Conservation (phyloP, 805 yeast genomes). For the Helenozyma baotianmanensis region DNA sequence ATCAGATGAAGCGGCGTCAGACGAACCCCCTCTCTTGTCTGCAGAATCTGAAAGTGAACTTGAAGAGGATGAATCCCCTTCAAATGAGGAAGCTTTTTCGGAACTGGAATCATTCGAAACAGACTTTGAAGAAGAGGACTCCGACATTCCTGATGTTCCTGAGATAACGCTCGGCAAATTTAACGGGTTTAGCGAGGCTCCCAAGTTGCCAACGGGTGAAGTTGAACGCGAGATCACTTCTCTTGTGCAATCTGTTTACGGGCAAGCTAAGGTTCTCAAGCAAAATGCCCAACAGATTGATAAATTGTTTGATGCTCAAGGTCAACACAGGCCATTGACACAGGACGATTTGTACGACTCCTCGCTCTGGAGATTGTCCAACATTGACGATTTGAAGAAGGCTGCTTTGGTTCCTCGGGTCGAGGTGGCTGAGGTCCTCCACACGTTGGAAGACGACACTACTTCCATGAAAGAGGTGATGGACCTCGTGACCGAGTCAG, state of each 20-base stretch:
- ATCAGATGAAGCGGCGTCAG: too few species aligned
- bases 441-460: constrained; percentile 1
- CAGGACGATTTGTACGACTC: constrained; percentile 9
- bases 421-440: constrained; percentile 1
- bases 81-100: too few species aligned
- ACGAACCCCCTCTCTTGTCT: too few species aligned
- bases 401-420: constrained; percentile 1
- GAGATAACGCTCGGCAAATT: constrained; percentile 8
- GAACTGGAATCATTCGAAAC: constrained; percentile 1
- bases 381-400: constrained; percentile 8
- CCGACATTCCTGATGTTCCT: neutral
- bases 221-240: constrained; percentile 16
- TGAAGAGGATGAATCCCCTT: too few species aligned
- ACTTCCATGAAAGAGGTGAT: constrained; percentile 7
- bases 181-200: constrained; percentile 14
- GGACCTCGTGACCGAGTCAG: constrained; percentile 12
- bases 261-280: constrained; percentile 19
- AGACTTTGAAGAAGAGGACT: neutral
- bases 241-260: constrained; percentile 24
- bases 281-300: constrained; percentile 15
- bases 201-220: constrained; percentile 4
- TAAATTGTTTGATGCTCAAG: constrained; percentile 11
- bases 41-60: too few species aligned
- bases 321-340: constrained; percentile 1
- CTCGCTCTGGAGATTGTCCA: constrained; percentile 15